These are phyloP conservation scores for Aegilops umbellulata DNA, from an alignment of 176 grass and related monocot genomes.

Conservation along the genomic window DNA sequence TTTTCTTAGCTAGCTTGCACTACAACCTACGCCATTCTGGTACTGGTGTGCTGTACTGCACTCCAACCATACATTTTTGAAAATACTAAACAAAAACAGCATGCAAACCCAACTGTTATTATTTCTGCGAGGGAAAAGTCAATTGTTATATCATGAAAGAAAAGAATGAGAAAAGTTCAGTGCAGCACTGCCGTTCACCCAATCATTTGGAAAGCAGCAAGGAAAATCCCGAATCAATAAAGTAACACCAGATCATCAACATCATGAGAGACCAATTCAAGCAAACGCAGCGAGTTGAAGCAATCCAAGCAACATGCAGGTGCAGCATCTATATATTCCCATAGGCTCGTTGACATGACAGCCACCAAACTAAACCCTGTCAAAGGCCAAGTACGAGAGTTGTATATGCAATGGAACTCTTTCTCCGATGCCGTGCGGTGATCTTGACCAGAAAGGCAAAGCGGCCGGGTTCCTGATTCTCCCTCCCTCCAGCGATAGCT, in stretches of 20 bases:
- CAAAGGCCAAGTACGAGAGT: background rate
- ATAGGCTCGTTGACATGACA: background rate
- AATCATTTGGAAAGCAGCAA: background rate
- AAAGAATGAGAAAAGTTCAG: background rate
- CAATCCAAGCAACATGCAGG: background rate
- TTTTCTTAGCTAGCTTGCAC: constrained; percentile 30
- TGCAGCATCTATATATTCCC: constrained; percentile 7
- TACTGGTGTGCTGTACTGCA: constrained; percentile 24
- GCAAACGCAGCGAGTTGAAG: background rate
- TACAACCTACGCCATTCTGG: constrained; percentile 29
- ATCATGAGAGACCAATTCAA: background rate
- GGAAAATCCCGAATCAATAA: background rate
- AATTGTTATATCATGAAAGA: background rate
- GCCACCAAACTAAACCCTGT: constrained; percentile 15
- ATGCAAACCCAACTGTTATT: background rate
- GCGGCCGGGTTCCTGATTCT: constrained; percentile 26
- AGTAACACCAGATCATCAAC: background rate
- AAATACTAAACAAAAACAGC: background rate
- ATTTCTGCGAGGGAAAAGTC: too few relatives aligned
- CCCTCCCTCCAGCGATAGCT: constrained; percentile 33
- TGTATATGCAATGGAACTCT: constrained; percentile 34
- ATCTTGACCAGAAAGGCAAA: constrained; percentile 40
- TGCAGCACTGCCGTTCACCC: too few relatives aligned
- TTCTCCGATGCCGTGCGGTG: background rate
- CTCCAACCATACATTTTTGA: background rate